A percentile compares a stretch with the other conserved stretches of the same genome.
These are phyloP conservation scores for Auriscalpium microsporum DNA, from an alignment of 768 basidiomycete species.

Conservation along the genomic window DNA sequence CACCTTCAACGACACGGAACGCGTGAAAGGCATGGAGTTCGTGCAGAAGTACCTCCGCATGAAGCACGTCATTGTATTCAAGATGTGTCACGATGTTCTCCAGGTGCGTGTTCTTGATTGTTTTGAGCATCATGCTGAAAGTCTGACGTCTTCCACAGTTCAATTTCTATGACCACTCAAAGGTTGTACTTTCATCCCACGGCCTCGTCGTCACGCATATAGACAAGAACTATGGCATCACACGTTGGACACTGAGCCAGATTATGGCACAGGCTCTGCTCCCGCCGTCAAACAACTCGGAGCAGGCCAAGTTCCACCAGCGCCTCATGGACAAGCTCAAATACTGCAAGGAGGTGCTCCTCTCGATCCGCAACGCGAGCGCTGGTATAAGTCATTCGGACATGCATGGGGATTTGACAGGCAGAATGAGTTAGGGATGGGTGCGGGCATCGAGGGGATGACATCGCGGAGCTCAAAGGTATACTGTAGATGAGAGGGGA, in stretches of 20 bases:
- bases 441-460: no score
- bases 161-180: constrained; percentile 98
- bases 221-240: constrained; percentile 78
- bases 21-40: constrained; percentile 86
- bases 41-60: constrained; percentile 92
- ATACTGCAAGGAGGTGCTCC: constrained; percentile 79
- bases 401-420: no score
- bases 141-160: constrained; percentile 46
- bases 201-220: constrained; percentile 82
- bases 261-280: constrained; percentile 52
- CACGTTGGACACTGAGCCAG: constrained; percentile 62
- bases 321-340: constrained; percentile 71
- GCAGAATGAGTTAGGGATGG: no score
- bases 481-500: no score
- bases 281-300: constrained; percentile 36
- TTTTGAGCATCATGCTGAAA: background rate
- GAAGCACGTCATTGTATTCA: constrained; percentile 96
- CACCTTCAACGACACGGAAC: constrained; percentile 59
- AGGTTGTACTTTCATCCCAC: constrained; percentile 78
- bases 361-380: constrained; percentile 58
- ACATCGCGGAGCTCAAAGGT: no score
- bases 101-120: constrained; percentile 48
- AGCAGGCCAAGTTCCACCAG: constrained; percentile 52
- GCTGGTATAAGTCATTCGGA: constrained; percentile 9
- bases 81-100: constrained; percentile 90